Percentiles rank a stretch among this genome's conserved stretches.
These are phyloP conservation scores for Plantago ovata DNA, from an alignment of 257 asterid species.

Conservation along the genomic window DNA sequence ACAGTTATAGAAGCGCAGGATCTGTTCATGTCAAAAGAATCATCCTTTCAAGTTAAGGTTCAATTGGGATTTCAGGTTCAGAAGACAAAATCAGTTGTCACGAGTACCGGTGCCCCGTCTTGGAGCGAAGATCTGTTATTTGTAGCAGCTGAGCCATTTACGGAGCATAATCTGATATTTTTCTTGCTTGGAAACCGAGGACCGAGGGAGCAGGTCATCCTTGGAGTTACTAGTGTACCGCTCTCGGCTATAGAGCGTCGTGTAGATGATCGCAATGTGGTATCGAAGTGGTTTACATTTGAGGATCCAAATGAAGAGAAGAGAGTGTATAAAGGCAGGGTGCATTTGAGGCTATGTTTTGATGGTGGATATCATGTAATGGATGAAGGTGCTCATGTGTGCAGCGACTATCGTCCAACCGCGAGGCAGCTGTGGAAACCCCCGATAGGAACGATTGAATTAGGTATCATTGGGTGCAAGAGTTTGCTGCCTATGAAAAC, in stretches of 20 bases:
- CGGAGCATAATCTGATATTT: slow-evolving; percentile 41
- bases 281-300: slow-evolving; percentile 71
- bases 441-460: slow-evolving; percentile 55
- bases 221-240: slow-evolving; percentile 54
- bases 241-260: slow-evolving; percentile 67
- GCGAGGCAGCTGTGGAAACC: slow-evolving; percentile 91
- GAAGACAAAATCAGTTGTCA: slow-evolving; percentile 43
- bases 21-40: slow-evolving; percentile 36
- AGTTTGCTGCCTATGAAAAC: slow-evolving; percentile 73
- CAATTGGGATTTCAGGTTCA: slow-evolving; percentile 72
- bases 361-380: slow-evolving; percentile 95
- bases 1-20: slow-evolving; percentile 76
- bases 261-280: slow-evolving; percentile 75
- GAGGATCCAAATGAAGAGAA: slow-evolving; percentile 58
- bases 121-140: slow-evolving; percentile 80
- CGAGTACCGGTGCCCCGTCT: slow-evolving; percentile 55
- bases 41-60: slow-evolving; percentile 50
- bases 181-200: slow-evolving; percentile 48
- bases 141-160: slow-evolving; percentile 81
- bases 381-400: slow-evolving; percentile 77
- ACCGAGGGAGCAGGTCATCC: slow-evolving; percentile 42
- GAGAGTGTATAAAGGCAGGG: slow-evolving; percentile 59
- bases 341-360: slow-evolving; percentile 66
- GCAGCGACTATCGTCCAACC: slow-evolving; percentile 84
- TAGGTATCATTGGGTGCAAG: slow-evolving; percentile 77